phyloP scores from a whole-genome alignment of 352 stramenopile species.

The Globisporangium ultimum region DNA sequence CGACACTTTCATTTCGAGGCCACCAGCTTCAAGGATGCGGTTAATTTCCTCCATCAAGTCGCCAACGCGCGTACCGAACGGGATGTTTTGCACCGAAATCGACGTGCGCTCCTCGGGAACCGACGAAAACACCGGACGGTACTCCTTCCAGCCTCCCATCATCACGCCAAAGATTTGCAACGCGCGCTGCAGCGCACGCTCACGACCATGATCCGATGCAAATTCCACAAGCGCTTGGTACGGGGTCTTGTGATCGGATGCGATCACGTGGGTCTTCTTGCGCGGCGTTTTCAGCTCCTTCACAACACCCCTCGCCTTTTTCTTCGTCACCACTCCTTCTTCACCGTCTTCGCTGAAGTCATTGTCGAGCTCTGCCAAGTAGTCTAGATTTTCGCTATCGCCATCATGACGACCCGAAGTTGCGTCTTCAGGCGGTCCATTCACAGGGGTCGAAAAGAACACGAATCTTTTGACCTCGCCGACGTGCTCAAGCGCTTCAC shows the following conservation, averaged over 20 bases:
- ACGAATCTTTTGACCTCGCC: conserved; percentile 66
- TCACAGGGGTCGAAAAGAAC: conserved; percentile 63
- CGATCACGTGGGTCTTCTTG: conserved; percentile 67
- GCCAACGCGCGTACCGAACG: conserved; percentile 66
- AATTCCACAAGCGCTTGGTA: conserved; percentile 82
- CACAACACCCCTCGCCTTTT: conserved; percentile 12
- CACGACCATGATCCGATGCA: conserved; percentile 31
- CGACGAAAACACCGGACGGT: conserved; percentile 74
- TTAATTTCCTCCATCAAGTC: conserved; percentile 64
- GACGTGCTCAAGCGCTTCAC: conserved; percentile 59
- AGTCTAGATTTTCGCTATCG: conserved; percentile 25
- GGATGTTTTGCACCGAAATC: conserved; percentile 74
- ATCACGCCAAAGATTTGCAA: conserved; percentile 88
- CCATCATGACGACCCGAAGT: conserved; percentile 13
- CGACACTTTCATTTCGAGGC: conserved; percentile 53
- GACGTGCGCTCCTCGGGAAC: conserved; percentile 37
- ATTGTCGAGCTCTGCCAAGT: conserved; percentile 26
- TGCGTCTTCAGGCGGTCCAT: conserved; percentile 46
- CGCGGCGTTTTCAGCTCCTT: conserved; percentile 41
- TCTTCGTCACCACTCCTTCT: conserved; percentile 15
- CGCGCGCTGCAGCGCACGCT: conserved; percentile 66
- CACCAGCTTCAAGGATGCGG: conserved; percentile 28
- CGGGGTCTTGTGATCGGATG: conserved; percentile 66
- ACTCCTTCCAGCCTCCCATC: conserved; percentile 82
- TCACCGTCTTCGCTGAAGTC: conserved; percentile 24